Base-by-base conservation (phyloP, 1,284 basidiomycete species). In the Microbotryum violaceum region DNA sequence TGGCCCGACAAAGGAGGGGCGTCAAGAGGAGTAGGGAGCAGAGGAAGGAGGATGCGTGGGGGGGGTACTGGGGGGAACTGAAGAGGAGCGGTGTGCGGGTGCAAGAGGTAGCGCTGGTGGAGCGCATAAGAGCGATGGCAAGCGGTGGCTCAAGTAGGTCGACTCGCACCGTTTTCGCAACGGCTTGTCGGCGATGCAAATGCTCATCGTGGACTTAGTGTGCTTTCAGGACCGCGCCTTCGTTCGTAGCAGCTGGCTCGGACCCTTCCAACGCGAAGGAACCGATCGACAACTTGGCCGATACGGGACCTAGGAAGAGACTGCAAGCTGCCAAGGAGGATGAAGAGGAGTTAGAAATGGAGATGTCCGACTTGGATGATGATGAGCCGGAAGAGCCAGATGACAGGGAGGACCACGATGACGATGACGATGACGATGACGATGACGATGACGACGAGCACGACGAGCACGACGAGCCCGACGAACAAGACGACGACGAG, bases 11-110 rank as follows among this genome's bases (percentile, higher is more conserved):
- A 63, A 78, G 81, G 62, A 73, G 72, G 37, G 74, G 74, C 59
- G 88, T 86, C 70, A 81, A 83, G 60, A 70, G 71, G 29, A 79
- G 82, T 56, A 84, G 79, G 72, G 67, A 75, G 9, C 79, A 82
- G 61, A 84, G 82, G 31, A 89, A 87, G 74, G 86, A 88, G 45
- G 83, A 85, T 60, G 86, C 86, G 0, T 93, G 91, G 77, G 89
- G 80, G 0, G 83, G 86, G 81, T 84, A 51, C 85, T 85, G 60
- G 85, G 87, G 49, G 62, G 64, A 9, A 45, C 63, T 12, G 67
- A 70, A 18, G 31, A 70, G 21, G 71, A 70, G 1, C 60, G 62
- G 6, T 54, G 51, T 48, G 47, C 58, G 71, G 68, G 64, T 71
- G 66, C 63, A 64, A 70, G 62, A 68, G 46, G 58, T 63, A 49